A percentile compares a stretch with the other conserved stretches of the same genome.
These are phyloP conservation scores for Quercus suber DNA, from an alignment of 306 rosid genomes.

Conservation along the genomic window DNA sequence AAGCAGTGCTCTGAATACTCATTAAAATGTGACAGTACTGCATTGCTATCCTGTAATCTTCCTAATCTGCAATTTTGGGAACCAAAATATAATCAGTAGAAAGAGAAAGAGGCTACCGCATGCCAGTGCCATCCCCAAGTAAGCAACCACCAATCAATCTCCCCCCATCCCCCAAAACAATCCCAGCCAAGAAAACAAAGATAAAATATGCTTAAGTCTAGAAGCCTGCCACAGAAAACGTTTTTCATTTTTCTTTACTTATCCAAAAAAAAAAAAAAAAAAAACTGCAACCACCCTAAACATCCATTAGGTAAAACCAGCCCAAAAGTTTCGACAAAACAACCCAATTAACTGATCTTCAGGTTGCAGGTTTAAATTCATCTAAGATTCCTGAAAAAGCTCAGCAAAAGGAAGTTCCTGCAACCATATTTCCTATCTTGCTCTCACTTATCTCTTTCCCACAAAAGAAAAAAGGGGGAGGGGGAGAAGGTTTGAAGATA, in stretches of 20 bases:
- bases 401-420: too few relatives aligned
- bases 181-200: neutral
- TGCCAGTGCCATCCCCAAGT: neutral
- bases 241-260: too few relatives aligned
- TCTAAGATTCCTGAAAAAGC: neutral
- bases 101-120: neutral
- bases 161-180: neutral
- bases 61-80: conserved; percentile 59
- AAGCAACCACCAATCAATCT: too few relatives aligned
- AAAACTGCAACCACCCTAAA: neutral
- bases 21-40: conserved; percentile 81
- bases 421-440: too few relatives aligned
- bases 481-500: too few relatives aligned
- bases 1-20: conserved; percentile 80
- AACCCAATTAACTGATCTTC: neutral
- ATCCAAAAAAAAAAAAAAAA: too few relatives aligned
- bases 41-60: conserved; percentile 94
- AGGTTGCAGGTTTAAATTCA: neutral
- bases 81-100: neutral
- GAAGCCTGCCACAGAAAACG: neutral
- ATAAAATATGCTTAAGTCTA: neutral
- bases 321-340: neutral
- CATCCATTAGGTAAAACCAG: neutral
- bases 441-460: too few relatives aligned
- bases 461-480: too few relatives aligned